Evolutionary conservation across 2,329 filamentous ascomycete genomes (phyloP).

Genomic region (Hypoxylon sp.): DNA sequence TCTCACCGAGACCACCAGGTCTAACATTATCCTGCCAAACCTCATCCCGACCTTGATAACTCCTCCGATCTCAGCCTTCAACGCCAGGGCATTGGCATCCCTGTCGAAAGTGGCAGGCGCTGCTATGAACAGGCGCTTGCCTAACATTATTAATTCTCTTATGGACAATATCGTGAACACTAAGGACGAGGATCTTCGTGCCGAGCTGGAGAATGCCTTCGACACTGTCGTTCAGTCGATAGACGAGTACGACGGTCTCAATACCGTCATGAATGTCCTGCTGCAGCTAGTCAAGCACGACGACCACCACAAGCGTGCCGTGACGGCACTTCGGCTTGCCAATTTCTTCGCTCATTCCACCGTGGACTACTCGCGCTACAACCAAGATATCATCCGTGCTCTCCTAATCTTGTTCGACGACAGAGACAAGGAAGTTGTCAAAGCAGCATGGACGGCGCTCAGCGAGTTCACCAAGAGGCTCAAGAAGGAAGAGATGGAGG

Average conservation of each 20-base stretch:
- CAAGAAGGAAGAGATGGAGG: conserved; percentile 98
- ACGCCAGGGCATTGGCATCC: conserved; percentile 92
- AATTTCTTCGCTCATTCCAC: conserved; percentile 86
- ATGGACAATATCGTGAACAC: conserved; percentile 90
- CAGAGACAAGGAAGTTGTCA: conserved; percentile 83
- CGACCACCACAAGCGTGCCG: conserved; percentile 85
- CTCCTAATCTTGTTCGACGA: conserved; percentile 95
- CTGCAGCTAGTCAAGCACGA: conserved; percentile 90
- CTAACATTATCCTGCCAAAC: conserved; percentile 96
- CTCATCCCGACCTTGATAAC: conserved; percentile 93
- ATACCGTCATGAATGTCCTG: conserved; percentile 95
- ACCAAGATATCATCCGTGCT: conserved; percentile 92
- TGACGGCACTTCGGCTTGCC: conserved; percentile 82
- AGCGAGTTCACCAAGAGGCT: conserved; percentile 89
- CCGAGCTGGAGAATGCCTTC: conserved; percentile 83
- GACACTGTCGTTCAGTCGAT: conserved; percentile 92
- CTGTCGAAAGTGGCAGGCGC: conserved; percentile 90
- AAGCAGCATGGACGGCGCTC: conserved; percentile 88
- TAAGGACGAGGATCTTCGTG: conserved; percentile 78
- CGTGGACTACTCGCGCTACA: conserved; percentile 94
- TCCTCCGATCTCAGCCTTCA: conserved; percentile 92
- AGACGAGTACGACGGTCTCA: conserved; percentile 95
- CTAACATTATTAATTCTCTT: conserved; percentile 90
- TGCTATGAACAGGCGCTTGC: conserved; percentile 90
- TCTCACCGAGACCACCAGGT: conserved; percentile 91